A percentile compares a stretch with the other conserved stretches of the same genome.
These are phyloP conservation scores for Verticillium dahliae DNA, from an alignment of 2,329 filamentous ascomycete species.

Conservation along the genomic window DNA sequence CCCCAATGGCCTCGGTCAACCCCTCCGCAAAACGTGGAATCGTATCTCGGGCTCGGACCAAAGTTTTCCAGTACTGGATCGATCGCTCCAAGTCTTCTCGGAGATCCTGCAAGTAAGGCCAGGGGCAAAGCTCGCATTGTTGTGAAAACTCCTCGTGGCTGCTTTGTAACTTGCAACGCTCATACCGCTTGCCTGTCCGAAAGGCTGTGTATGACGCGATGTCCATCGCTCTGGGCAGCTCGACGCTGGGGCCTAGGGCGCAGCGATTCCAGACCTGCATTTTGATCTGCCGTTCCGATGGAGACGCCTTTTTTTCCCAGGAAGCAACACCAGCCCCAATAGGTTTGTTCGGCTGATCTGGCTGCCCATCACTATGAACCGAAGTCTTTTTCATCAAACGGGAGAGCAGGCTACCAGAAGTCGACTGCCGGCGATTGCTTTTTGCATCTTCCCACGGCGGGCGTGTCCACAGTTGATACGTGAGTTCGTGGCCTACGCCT, in stretches of 20 bases:
- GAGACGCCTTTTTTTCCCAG: background rate
- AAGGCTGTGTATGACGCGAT: slow-evolving; percentile 6
- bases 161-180: background rate
- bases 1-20: background rate
- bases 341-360: background rate
- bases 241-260: background rate
- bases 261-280: slow-evolving; percentile 3
- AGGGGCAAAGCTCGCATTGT: slow-evolving; percentile 8
- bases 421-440: background rate
- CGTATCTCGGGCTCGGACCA: background rate
- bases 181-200: background rate
- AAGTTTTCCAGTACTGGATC: slow-evolving; percentile 8
- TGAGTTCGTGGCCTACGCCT: slow-evolving; percentile 1
- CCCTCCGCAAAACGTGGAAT: background rate
- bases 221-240: slow-evolving; percentile 1
- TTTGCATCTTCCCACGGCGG: slow-evolving; percentile 4
- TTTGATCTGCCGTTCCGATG: background rate
- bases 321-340: background rate
- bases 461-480: slow-evolving; percentile 8
- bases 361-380: background rate
- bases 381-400: background rate
- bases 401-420: background rate
- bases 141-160: background rate
- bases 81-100: slow-evolving; percentile 3
- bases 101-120: slow-evolving; percentile 6